Conservation (phyloP, 371 early-diverging fungal genomes). For the Capniomyces stellatus region DNA sequence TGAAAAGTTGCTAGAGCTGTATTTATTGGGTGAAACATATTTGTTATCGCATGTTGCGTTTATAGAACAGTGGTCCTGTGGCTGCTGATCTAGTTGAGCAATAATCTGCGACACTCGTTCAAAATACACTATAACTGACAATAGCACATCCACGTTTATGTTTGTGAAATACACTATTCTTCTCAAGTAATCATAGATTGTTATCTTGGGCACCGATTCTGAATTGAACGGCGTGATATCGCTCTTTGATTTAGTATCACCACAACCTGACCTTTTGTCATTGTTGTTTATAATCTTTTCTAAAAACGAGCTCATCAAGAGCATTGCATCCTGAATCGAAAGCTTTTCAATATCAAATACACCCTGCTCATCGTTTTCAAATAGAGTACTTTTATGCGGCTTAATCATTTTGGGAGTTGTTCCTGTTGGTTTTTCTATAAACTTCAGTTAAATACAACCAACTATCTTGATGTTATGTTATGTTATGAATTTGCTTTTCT, state of each 20-base stretch:
- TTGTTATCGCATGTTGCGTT: neutral
- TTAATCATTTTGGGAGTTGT: no score
- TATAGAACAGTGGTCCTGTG: no score
- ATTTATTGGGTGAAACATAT: constrained; percentile 8
- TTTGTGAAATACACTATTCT: neutral
- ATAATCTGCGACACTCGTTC: constrained; percentile 46
- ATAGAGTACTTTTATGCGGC: no score
- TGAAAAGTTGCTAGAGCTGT: constrained; percentile 10
- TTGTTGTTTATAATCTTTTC: neutral
- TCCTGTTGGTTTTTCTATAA: no score
- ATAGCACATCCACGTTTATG: constrained; percentile 29
- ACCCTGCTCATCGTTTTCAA: no score
- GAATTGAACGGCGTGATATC: neutral
- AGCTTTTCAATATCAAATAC: neutral
- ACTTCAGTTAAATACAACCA: no score
- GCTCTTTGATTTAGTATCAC: neutral
- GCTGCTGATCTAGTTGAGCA: neutral
- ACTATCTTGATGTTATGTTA: no score
- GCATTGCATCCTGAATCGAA: neutral
- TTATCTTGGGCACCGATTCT: neutral
- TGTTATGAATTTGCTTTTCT: no score
- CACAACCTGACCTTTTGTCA: neutral
- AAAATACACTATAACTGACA: constrained; percentile 63
- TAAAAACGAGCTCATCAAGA: neutral
- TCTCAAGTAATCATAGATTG: neutral